Percentiles rank a stretch among this genome's conserved stretches.
Evolutionary conservation across 441 rosid species (phyloP).

Genomic region (Geranium incanum): DNA sequence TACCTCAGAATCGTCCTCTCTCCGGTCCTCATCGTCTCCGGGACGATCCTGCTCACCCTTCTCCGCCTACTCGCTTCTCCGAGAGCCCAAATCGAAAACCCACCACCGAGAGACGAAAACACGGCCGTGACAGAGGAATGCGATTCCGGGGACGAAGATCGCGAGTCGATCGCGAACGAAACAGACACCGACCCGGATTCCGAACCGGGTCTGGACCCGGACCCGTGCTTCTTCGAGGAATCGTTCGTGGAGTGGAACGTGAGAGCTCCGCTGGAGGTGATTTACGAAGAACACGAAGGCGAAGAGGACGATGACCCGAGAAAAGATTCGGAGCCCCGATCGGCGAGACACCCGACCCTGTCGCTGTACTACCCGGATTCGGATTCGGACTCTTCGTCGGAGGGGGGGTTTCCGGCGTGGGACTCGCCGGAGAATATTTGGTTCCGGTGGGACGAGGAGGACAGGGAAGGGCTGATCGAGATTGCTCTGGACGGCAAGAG

Average conservation of each 20-base stretch:
- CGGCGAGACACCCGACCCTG: slow-evolving; percentile 20
- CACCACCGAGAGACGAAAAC: not conserved
- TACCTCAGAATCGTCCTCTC: slow-evolving; percentile 31
- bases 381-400: slow-evolving; percentile 16
- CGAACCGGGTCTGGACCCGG: slow-evolving; percentile 9
- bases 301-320: slow-evolving; percentile 28
- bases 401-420: slow-evolving; percentile 14
- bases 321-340: not conserved
- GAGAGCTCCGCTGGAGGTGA: slow-evolving; percentile 61
- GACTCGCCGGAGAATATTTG: slow-evolving; percentile 14
- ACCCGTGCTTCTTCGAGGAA: slow-evolving; percentile 17
- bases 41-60: slow-evolving; percentile 40
- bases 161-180: slow-evolving; percentile 12
- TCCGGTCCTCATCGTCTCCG: slow-evolving; percentile 38
- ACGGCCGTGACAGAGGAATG: not conserved
- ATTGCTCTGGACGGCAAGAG: slow-evolving; percentile 20
- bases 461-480: slow-evolving; percentile 24
- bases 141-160: not conserved
- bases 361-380: slow-evolving; percentile 23
- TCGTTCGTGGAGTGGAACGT: slow-evolving; percentile 61
- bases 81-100: slow-evolving; percentile 6
- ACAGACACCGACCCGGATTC: not conserved
- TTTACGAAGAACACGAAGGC: slow-evolving; percentile 50
- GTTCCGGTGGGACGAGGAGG: slow-evolving; percentile 22
- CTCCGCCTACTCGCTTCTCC: slow-evolving; percentile 41